phyloP scores from a whole-genome alignment of 192 early-diverging fungal species.

The Rhizophagus sp. region DNA sequence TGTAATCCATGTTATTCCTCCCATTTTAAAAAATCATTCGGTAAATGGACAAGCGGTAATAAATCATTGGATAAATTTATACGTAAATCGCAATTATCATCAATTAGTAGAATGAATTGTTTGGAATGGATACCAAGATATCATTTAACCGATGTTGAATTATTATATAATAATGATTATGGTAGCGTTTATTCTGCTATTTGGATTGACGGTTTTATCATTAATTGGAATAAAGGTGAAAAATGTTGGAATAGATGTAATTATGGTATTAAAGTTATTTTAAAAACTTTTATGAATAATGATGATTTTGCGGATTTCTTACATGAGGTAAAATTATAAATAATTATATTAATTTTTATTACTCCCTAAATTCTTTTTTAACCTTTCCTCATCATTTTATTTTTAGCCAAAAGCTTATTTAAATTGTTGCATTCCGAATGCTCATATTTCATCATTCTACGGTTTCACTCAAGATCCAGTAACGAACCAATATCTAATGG shows the following conservation, averaged over 20 bases:
- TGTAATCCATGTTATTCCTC: not conserved
- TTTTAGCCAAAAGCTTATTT: not conserved
- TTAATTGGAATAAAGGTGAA: not conserved
- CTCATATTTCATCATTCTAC: not conserved
- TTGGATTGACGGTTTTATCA: not conserved
- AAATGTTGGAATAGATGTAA: not conserved
- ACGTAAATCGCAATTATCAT: not conserved
- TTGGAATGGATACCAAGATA: constrained; percentile 22
- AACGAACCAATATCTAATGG: constrained; percentile 37
- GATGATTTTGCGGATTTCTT: not conserved
- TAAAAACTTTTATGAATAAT: not conserved
- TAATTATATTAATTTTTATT: too few species aligned
- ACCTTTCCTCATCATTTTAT: not conserved
- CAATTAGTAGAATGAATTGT: not conserved
- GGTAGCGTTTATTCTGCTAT: not conserved
- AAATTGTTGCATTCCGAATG: not conserved
- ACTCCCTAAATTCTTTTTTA: not conserved
- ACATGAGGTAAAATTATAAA: not conserved
- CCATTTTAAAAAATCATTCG: not conserved
- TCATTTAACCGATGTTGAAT: constrained; percentile 8
- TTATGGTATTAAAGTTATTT: not conserved
- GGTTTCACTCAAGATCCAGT: constrained; percentile 15
- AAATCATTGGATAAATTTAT: constrained; percentile 11
- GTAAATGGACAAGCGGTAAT: constrained; percentile 6
- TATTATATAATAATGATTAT: not conserved